These are phyloP conservation scores for Rhizophagus clarus DNA, from an alignment of 192 early-diverging fungal species.

Conservation along the genomic window DNA sequence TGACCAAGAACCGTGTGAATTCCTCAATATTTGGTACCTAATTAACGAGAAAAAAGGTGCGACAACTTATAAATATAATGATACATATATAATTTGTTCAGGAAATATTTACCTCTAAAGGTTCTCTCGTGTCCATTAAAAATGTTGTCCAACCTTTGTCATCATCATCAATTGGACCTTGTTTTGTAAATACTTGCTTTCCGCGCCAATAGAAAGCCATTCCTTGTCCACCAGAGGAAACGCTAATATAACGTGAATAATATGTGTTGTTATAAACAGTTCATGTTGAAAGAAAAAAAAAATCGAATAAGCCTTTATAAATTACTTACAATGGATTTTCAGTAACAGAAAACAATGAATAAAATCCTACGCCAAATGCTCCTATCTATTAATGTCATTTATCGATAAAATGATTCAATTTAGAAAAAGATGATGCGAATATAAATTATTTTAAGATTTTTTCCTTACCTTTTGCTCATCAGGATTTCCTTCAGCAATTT, in stretches of 20 bases:
- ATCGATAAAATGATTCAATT: not conserved
- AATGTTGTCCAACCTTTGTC: slow-evolving; percentile 74
- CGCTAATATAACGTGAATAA: slow-evolving; percentile 37
- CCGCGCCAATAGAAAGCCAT: slow-evolving; percentile 91
- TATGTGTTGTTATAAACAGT: not conserved
- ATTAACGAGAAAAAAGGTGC: slow-evolving; percentile 42
- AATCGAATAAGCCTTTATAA: not conserved
- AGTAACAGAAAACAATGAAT: slow-evolving; percentile 86
- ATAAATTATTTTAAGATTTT: not conserved
- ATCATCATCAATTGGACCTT: slow-evolving; percentile 50
- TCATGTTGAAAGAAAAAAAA: not conserved
- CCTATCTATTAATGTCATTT: slow-evolving; percentile 53
- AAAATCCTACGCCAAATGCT: slow-evolving; percentile 83
- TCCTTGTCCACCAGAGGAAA: slow-evolving; percentile 71
- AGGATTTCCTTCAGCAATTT: slow-evolving; percentile 94
- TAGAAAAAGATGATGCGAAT: not conserved
- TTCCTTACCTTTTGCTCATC: slow-evolving; percentile 57
- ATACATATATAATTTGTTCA: too few species aligned
- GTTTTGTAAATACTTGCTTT: slow-evolving; percentile 85
- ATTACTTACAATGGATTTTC: slow-evolving; percentile 81
- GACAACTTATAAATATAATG: slow-evolving; percentile 9
- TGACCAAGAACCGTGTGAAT: slow-evolving; percentile 66
- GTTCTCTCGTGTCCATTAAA: slow-evolving; percentile 74
- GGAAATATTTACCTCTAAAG: slow-evolving; percentile 52
- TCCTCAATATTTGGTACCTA: slow-evolving; percentile 56